Conservation (phyloP, 2,329 filamentous ascomycete species). For the Pseudogymnoascus sp. region DNA sequence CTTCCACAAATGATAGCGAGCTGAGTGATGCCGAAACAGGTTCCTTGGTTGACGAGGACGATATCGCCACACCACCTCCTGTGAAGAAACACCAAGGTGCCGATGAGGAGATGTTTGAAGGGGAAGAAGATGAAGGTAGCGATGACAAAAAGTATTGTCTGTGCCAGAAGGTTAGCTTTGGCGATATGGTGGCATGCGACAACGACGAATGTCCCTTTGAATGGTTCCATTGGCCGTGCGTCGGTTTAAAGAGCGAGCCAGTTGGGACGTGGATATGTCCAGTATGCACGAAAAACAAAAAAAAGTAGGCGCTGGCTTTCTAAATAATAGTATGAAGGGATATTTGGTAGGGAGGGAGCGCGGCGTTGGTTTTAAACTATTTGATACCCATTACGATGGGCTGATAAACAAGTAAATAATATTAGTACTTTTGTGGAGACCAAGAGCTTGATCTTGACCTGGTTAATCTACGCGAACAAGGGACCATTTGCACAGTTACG, state of each 20-base stretch:
- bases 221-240: constrained; percentile 80
- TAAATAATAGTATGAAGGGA: neutral
- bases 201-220: constrained; percentile 73
- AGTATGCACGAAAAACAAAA: constrained; percentile 42
- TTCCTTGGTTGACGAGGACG: constrained; percentile 44
- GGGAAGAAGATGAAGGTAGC: constrained; percentile 62
- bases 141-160: constrained; percentile 73
- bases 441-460: neutral
- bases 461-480: neutral
- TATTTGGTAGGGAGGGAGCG: neutral
- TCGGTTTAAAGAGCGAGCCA: constrained; percentile 59
- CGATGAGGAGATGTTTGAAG: constrained; percentile 43
- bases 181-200: constrained; percentile 84
- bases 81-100: constrained; percentile 45
- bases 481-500: neutral
- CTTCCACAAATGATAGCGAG: constrained; percentile 55
- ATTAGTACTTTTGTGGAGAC: neutral
- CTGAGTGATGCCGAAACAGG: constrained; percentile 53
- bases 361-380: neutral
- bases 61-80: constrained; percentile 25
- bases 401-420: neutral
- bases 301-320: constrained; percentile 9
- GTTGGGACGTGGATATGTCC: constrained; percentile 62
- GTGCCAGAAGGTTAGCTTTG: constrained; percentile 75
- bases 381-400: neutral